These are phyloP conservation scores for Botrytis deweyae DNA, from an alignment of 2,329 filamentous ascomycete species.

Conservation along the genomic window DNA sequence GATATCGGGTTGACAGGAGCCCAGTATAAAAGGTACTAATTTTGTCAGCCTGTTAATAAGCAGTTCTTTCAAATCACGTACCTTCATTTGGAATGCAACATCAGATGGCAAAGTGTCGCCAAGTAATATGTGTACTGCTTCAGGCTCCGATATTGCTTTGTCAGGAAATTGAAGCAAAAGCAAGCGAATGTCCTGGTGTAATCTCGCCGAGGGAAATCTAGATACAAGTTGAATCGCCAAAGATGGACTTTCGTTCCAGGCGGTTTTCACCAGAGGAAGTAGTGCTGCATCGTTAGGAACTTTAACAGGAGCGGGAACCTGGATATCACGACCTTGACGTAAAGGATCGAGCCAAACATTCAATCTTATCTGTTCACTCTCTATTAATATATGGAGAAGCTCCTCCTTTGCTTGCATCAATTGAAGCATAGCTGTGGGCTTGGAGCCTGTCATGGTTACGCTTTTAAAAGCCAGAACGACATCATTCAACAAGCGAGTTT, in stretches of 20 bases:
- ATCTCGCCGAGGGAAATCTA: conserved; percentile 72
- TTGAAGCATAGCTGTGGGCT: conserved; percentile 48
- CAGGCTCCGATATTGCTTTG: conserved; percentile 76
- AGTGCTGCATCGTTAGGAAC: conserved; percentile 44
- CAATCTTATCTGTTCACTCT: conserved; percentile 80
- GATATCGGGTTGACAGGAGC: conserved; percentile 88
- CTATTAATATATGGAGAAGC: conserved; percentile 74
- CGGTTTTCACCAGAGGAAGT: conserved; percentile 67
- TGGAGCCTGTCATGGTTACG: conserved; percentile 57
- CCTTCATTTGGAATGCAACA: conserved; percentile 81
- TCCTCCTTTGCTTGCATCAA: conserved; percentile 77
- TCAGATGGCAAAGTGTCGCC: conserved; percentile 74
- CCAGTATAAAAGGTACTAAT: conserved; percentile 87
- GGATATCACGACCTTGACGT: conserved; percentile 57
- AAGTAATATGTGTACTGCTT: conserved; percentile 79
- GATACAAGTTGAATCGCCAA: conserved; percentile 82
- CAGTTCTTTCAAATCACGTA: conserved; percentile 41
- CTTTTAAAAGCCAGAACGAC: conserved; percentile 66
- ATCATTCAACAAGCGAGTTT: conserved; percentile 78
- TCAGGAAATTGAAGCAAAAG: conserved; percentile 80
- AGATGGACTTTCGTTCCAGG: conserved; percentile 82
- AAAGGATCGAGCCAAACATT: conserved; percentile 88
- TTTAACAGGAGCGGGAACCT: conserved; percentile 34
- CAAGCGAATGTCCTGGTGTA: conserved; percentile 75
- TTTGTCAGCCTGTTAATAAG: conserved; percentile 35